Evolutionary conservation across 2,329 filamentous ascomycete genomes (phyloP).

Genomic region (Talaromyces rugulosus): DNA sequence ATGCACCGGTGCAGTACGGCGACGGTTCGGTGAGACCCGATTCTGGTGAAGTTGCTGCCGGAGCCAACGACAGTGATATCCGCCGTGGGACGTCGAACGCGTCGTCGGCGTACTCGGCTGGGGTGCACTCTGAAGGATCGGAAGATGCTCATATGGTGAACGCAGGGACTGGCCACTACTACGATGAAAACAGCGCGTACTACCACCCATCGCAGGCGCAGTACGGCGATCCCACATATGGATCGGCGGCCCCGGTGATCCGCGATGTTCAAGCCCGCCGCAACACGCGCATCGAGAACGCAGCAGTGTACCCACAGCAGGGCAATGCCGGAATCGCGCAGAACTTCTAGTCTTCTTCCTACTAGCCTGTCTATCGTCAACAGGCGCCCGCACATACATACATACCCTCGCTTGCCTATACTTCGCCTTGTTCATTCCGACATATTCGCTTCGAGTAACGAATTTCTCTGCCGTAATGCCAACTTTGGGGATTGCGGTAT

Average conservation of each 20-base stretch:
- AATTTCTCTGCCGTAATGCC: background rate
- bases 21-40: slow-evolving; percentile 58
- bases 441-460: slow-evolving; percentile 2
- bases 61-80: slow-evolving; percentile 65
- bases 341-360: slow-evolving; percentile 65
- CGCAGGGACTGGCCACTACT: slow-evolving; percentile 46
- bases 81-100: slow-evolving; percentile 90
- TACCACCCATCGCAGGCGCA: slow-evolving; percentile 46
- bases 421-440: background rate
- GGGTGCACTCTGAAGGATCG: slow-evolving; percentile 64
- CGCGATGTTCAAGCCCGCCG: slow-evolving; percentile 86
- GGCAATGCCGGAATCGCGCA: slow-evolving; percentile 89
- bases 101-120: slow-evolving; percentile 89
- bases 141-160: slow-evolving; percentile 50
- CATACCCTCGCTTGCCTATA: background rate
- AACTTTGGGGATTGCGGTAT: background rate
- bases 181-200: slow-evolving; percentile 51
- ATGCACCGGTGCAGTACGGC: slow-evolving; percentile 45
- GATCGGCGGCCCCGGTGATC: slow-evolving; percentile 69
- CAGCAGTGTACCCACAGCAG: slow-evolving; percentile 83
- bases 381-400: background rate
- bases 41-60: slow-evolving; percentile 64
- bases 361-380: background rate
- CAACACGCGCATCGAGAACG: slow-evolving; percentile 92
- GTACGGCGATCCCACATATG: slow-evolving; percentile 54